These are phyloP conservation scores for Fusarium denticulatum DNA, from an alignment of 2,329 filamentous ascomycete species.

Conservation along the genomic window DNA sequence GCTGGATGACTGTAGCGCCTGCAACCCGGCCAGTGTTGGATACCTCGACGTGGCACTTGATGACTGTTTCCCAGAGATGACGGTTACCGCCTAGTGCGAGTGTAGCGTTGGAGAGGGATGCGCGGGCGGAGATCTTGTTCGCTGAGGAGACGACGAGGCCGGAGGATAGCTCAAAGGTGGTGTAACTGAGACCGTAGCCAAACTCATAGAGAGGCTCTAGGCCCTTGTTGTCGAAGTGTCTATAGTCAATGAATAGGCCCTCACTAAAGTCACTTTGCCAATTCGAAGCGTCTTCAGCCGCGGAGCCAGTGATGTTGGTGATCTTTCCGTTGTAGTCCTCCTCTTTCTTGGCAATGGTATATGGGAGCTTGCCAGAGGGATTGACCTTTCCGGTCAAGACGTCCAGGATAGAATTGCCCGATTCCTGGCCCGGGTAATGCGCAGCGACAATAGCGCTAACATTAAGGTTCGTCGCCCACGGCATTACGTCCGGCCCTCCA, in stretches of 20 bases:
- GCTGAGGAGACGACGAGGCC: background rate
- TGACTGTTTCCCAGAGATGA: background rate
- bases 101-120: background rate
- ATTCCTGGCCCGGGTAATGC: constrained; percentile 69
- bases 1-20: constrained; percentile 63
- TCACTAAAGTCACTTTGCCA: background rate
- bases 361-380: background rate
- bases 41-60: background rate
- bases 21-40: constrained; percentile 50
- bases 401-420: background rate
- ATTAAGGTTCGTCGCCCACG: background rate
- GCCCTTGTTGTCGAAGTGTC: constrained; percentile 76
- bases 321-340: background rate
- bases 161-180: constrained; percentile 59
- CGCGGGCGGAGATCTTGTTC: background rate
- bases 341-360: background rate
- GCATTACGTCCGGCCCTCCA: background rate
- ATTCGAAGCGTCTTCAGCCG: background rate
- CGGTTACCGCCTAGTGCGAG: background rate
- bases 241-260: constrained; percentile 63
- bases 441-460: constrained; percentile 62
- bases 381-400: background rate
- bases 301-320: background rate
- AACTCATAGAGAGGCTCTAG: constrained; percentile 75
- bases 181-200: constrained; percentile 81